Evolutionary conservation across 176 grass and related monocot species (phyloP), one percentile per base, ranked within the genome.

Genomic region (Avena eriantha): DNA sequence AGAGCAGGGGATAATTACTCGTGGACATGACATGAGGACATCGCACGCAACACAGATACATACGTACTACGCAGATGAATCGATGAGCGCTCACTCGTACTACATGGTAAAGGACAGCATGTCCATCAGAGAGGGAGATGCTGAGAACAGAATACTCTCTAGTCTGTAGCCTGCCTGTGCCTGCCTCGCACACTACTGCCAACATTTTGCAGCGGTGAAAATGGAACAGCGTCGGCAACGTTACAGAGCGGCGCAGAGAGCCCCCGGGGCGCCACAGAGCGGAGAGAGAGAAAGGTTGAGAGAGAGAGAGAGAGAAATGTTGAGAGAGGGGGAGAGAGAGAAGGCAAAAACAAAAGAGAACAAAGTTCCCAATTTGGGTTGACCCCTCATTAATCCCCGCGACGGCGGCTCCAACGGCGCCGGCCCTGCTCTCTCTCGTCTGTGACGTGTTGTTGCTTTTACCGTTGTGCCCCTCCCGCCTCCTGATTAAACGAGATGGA

Each of bases 351-450:
- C 78, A 47, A 56, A 35, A 79, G 75, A 51, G 64, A 70, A 86
- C 75, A 91, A 33, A 67, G 76, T 54, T 79, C 49, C 81, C 76
- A 58, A 68, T 87, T 80, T 82, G 86, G 88, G 93, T 94, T 95
- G 93, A 94, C 93, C 90, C 89, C 73, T 64, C 73, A 73, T 91
- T 86, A 87, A 60, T 69, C 81, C 73, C 70, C 68, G 82, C 85
- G 88, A 98, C 91, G 91, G 81, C 92, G 93, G 93, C 60, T 85
- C 95, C 91, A 91, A 84, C 90, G 87, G 87, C 93, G 93, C 91
- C 89, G 87, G 87, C 82, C 51, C 75, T 84, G 88, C 80, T 57
- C 73, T 36, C 69, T 41, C 69, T 72, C 60, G 4, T 19, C 79
- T 39, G 49, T 18, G 73, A 8, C 47, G 53, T 73, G 21, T 13